phyloP scores from a whole-genome alignment of 2,329 filamentous ascomycete genomes.

The Penicillium aurantiogriseum region DNA sequence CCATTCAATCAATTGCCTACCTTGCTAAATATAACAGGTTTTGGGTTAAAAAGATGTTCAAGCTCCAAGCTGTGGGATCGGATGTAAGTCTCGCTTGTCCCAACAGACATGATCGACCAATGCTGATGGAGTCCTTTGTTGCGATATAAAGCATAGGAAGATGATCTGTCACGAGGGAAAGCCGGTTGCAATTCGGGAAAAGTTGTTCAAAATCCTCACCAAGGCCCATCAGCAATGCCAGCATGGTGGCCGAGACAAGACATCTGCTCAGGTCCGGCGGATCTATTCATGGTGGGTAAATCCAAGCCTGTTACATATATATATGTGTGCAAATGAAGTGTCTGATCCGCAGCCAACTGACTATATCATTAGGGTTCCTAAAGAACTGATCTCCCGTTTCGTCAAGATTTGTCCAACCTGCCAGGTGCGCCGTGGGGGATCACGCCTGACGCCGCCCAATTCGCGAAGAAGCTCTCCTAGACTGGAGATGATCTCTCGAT shows the following conservation, averaged over 20 bases:
- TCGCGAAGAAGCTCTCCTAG: conserved; percentile 41
- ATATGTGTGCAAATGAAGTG: not conserved
- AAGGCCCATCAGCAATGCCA: conserved; percentile 52
- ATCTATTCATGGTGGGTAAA: conserved; percentile 50
- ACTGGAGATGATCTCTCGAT: conserved; percentile 33
- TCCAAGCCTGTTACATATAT: not conserved
- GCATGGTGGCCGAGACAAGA: conserved; percentile 54
- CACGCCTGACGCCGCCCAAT: conserved; percentile 42
- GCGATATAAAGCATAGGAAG: conserved; percentile 32
- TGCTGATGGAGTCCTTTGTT: conserved; percentile 1
- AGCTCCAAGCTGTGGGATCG: conserved; percentile 43
- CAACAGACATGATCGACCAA: not conserved
- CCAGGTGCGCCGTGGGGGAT: conserved; percentile 47
- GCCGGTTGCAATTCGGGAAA: conserved; percentile 53
- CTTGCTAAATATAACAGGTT: conserved; percentile 37
- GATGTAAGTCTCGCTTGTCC: conserved; percentile 34
- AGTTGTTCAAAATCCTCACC: conserved; percentile 52
- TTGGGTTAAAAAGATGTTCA: conserved; percentile 56
- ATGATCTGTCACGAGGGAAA: conserved; percentile 53
- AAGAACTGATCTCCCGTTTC: conserved; percentile 53
- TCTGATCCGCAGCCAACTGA: not conserved
- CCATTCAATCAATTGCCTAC: not conserved
- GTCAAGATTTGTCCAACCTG: conserved; percentile 53
- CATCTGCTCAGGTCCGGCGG: conserved; percentile 51
- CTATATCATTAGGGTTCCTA: conserved; percentile 47